These are phyloP conservation scores for Pythium pyrilobum DNA, from an alignment of 352 stramenopile genomes.

Conservation along the genomic window DNA sequence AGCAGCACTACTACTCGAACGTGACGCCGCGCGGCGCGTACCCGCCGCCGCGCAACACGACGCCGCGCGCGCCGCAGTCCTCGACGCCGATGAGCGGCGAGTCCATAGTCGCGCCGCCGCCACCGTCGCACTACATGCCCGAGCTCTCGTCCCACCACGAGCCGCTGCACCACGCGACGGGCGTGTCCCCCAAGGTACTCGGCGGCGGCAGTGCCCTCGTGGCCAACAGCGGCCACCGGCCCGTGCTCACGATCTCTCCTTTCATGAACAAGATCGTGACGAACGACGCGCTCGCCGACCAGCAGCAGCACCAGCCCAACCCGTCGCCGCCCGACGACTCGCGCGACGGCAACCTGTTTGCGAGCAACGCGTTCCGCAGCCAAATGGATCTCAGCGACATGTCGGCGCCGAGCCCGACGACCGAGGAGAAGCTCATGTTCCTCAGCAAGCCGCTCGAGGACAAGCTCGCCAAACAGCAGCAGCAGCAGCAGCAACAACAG, in stretches of 20 bases:
- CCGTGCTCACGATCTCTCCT: constrained; percentile 58
- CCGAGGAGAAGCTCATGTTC: constrained; percentile 20
- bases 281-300: constrained; percentile 18
- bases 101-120: constrained; percentile 1
- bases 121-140: constrained; percentile 1
- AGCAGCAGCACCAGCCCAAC: constrained; percentile 17
- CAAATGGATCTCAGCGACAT: constrained; percentile 53
- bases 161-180: not conserved
- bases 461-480: not conserved
- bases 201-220: not conserved
- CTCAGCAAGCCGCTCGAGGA: constrained; percentile 18
- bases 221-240: constrained; percentile 26
- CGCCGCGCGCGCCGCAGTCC: not conserved
- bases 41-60: constrained; percentile 10
- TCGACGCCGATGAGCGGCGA: constrained; percentile 11
- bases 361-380: constrained; percentile 63
- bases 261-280: constrained; percentile 69
- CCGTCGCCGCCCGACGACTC: constrained; percentile 1
- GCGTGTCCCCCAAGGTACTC: constrained; percentile 9
- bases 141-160: not conserved
- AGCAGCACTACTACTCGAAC: constrained; percentile 29
- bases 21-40: constrained; percentile 16
- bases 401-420: constrained; percentile 8
- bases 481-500: constrained; percentile 6
- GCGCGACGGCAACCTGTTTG: constrained; percentile 52